Conservation (phyloP, 1,284 basidiomycete species). For the Schizopora paradoxa region DNA sequence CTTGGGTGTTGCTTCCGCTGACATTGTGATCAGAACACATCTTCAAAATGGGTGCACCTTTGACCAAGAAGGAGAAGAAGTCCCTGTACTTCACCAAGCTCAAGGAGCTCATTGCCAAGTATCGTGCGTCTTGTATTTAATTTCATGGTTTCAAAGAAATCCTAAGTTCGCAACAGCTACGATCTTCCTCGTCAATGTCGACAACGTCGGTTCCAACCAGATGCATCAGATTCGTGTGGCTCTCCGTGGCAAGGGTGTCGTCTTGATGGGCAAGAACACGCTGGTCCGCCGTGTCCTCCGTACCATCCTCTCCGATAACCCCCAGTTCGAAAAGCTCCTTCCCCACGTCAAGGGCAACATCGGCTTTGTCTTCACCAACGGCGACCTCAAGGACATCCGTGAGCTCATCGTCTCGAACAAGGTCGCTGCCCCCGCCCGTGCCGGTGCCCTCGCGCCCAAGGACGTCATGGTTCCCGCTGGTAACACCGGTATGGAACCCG, state of each 20-base stretch:
- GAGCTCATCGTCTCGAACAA: constrained; percentile 93
- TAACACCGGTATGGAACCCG: constrained; percentile 99
- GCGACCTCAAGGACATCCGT: constrained; percentile 93
- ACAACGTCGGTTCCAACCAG: constrained; percentile 99
- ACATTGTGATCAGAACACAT: constrained; percentile 25
- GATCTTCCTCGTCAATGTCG: constrained; percentile 99
- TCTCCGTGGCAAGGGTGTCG: constrained; percentile 93
- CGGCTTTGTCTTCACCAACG: constrained; percentile 96
- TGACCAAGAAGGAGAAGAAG: constrained; percentile 84
- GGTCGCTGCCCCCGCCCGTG: constrained; percentile 97
- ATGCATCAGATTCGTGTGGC: constrained; percentile 98
- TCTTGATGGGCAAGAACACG: constrained; percentile 99
- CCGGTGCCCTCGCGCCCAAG: constrained; percentile 91
- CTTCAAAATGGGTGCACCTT: constrained; percentile 83
- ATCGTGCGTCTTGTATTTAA: constrained; percentile 54
- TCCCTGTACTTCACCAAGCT: constrained; percentile 98
- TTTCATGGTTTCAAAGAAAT: constrained; percentile 6
- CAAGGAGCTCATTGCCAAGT: constrained; percentile 88
- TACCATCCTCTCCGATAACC: constrained; percentile 82
- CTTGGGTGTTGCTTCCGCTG: constrained; percentile 17
- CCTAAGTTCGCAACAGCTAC: constrained; percentile 54
- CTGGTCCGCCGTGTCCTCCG: constrained; percentile 99
- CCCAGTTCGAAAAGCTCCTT: constrained; percentile 94
- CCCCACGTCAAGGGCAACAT: constrained; percentile 97
- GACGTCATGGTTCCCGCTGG: constrained; percentile 91